Evolutionary conservation across 192 early-diverging fungal genomes (phyloP), one percentile per base, ranked within the genome.

Genomic region (Entomortierella chlamydospora): DNA sequence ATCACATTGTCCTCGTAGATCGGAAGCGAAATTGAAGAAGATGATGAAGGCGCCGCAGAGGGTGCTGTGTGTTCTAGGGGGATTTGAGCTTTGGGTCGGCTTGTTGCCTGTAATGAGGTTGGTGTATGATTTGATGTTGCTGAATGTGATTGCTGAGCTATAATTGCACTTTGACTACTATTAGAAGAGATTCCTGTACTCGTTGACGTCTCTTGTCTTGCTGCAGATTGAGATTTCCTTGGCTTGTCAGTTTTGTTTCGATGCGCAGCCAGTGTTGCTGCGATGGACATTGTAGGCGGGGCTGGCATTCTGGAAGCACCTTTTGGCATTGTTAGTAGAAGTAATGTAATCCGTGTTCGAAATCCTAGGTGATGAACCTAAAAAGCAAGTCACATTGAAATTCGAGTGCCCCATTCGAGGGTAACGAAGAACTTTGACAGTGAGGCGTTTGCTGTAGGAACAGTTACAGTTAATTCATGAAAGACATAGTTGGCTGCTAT

Each of bases 211-310:
- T 20, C 17, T 47, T 26, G 0, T 9, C 61, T 29, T 34, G 26
- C n/a, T 51, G 56, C 22, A 18, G 61, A 30, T 23, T 72, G 61
- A 42, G 57, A 62, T 56, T 79, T 79, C 8, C 60, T 58, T 23
- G 37, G 11, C 13, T 59, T 66, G 3, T 63, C 57, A 1, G 67
- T 50, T 23, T 65, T 79, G 0, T 33, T 70, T 22, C 58, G 59
- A 45, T 79, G 76, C 2, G 76, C 76, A 34, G 76, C 76, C 20
- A 79, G 26, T 12, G 76, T 79, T 12, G 76, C 76, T 10, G 68
- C 76, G 29, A 79, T 70, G 10, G 76, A 79, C 68, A 70, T 79
- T 31, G 53, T 47, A 2, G 57, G 56, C 26, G 43, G 59, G 22
- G 55, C 43, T 12, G 63, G 50, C 68, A 59, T 70, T 26, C 34